A percentile compares a stretch with the other conserved stretches of the same genome.
phyloP scores from a whole-genome alignment of 2,329 filamentous ascomycete genomes.

The Lecanosticta acicola region DNA sequence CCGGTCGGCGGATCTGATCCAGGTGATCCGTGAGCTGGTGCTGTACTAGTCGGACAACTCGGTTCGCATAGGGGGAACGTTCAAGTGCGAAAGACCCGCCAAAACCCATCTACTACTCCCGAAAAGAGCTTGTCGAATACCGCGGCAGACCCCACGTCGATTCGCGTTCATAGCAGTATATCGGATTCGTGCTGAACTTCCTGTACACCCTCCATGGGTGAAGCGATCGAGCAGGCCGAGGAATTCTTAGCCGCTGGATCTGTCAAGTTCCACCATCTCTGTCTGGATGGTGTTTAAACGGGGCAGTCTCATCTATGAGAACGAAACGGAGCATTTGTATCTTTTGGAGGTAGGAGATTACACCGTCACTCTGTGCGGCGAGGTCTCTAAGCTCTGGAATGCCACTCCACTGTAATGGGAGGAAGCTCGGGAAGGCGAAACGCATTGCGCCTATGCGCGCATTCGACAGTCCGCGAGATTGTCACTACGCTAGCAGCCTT shows the following conservation, averaged over 20 bases:
- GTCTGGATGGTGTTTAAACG: neutral
- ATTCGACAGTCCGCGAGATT: constrained; percentile 5
- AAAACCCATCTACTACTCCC: constrained; percentile 1
- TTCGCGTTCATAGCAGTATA: neutral
- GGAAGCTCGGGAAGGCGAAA: constrained; percentile 2
- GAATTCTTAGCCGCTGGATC: neutral
- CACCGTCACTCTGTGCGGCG: constrained; percentile 1
- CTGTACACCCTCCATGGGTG: constrained; percentile 3
- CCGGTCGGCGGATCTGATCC: constrained; percentile 1
- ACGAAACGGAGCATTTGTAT: constrained; percentile 4
- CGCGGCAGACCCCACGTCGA: neutral
- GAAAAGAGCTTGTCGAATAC: constrained; percentile 1
- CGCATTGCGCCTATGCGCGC: neutral
- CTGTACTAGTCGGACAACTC: constrained; percentile 3
- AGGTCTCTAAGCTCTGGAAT: constrained; percentile 2
- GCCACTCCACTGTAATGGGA: constrained; percentile 4
- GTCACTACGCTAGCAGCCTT: neutral
- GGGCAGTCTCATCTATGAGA: neutral
- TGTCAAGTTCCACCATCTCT: constrained; percentile 1
- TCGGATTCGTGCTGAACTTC: constrained; percentile 2
- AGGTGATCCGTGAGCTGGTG: constrained; percentile 1
- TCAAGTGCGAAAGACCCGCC: constrained; percentile 6
- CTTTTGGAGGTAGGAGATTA: constrained; percentile 3
- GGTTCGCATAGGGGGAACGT: constrained; percentile 3
- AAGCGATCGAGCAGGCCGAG: constrained; percentile 3